phyloP scores from a whole-genome alignment of 1,284 basidiomycete genomes.

The Pholiota adiposa region DNA sequence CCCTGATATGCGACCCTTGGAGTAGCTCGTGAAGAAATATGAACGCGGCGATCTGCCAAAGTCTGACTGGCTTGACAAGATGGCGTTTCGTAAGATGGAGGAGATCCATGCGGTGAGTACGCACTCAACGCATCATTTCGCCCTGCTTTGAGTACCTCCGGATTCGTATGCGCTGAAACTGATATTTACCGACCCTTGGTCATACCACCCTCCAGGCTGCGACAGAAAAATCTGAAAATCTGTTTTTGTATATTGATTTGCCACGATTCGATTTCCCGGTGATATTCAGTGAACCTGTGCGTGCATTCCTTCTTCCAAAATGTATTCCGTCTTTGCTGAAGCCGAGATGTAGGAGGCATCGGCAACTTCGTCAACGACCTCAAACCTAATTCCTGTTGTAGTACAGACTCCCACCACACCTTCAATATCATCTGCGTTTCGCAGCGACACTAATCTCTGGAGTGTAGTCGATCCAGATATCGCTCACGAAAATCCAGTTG shows the following conservation, averaged over 20 bases:
- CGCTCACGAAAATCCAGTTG: slow-evolving; percentile 91
- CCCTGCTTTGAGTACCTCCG: neutral
- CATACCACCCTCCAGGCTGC: slow-evolving; percentile 60
- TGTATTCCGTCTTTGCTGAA: neutral
- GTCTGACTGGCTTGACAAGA: slow-evolving; percentile 94
- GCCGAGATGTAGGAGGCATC: slow-evolving; percentile 28
- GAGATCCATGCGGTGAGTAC: slow-evolving; percentile 82
- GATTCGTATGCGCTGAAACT: neutral
- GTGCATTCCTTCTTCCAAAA: slow-evolving; percentile 21
- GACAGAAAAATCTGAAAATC: slow-evolving; percentile 84
- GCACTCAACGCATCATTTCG: neutral
- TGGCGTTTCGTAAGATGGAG: slow-evolving; percentile 93
- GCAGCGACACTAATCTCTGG: slow-evolving; percentile 78
- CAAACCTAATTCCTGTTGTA: slow-evolving; percentile 34
- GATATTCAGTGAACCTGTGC: slow-evolving; percentile 89
- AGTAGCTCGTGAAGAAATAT: slow-evolving; percentile 92
- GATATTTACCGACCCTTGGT: neutral
- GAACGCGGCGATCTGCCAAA: slow-evolving; percentile 93
- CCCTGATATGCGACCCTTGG: neutral
- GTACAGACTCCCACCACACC: slow-evolving; percentile 48
- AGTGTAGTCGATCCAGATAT: slow-evolving; percentile 93
- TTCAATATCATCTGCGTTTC: slow-evolving; percentile 50
- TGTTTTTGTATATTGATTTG: slow-evolving; percentile 94
- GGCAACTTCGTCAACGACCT: slow-evolving; percentile 41
- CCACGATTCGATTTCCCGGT: slow-evolving; percentile 98